Percentiles rank a stretch among this genome's conserved stretches.
These are phyloP conservation scores for cucumber (Cucumis sativus) DNA, from an alignment of 306 rosid species.

Conservation along the genomic window Cucumber_9930_V3 NC_026660.2:9484501-9485000, in stretches of 20 bases:
- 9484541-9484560: no score
- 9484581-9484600: no score
- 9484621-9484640: background rate
- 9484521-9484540: no score
- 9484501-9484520: no score
- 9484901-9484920: conserved; percentile 42
- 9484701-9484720: background rate
- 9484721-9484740: background rate
- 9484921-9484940: background rate
- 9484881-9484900: conserved; percentile 80
- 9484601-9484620: no score
- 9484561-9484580: no score
- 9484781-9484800: conserved; percentile 69
- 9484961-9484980: background rate
- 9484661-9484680: background rate
- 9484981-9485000: background rate
- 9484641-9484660: background rate
- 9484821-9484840: conserved; percentile 99
- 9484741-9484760: background rate
- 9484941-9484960: background rate
- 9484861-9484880: conserved; percentile 98
- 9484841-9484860: conserved; percentile 94
- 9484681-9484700: background rate
- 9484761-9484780: conserved; percentile 59
- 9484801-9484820: conserved; percentile 99